Base-by-base conservation (phyloP, 306 rosid species). In the Vachellia pachyceras region DNA sequence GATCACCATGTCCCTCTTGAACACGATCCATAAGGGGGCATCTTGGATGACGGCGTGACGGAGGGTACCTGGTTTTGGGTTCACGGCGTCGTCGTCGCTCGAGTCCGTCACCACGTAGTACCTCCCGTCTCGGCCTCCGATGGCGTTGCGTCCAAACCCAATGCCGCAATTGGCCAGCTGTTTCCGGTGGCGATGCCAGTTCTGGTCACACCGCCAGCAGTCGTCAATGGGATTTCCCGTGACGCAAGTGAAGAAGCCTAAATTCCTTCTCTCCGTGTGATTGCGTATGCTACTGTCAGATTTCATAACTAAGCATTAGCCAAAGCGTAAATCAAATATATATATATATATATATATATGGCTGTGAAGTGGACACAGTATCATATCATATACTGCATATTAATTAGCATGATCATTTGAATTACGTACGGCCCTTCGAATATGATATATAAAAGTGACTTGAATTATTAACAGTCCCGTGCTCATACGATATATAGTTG, bases 1-100 rank as follows among this genome's bases (percentile, higher is more conserved):
- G 84, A 95, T 95, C 64, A 95, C 94, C 99, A 95, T 95, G 87
- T 95, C 99, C 10, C 97, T 65, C 83, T 95, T 95, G 90, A 95
- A 95, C 85, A 95, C 97, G 50, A 95, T 95, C 99, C 99, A 95
- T 33, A 95, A 65, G 3, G 99, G 99, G 10, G 65, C 73, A 20
- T 93, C 97, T 46, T 95, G 99, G 75, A 95, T 93, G 9, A 92
- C 99, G 0, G 97, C 99, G 65, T 95, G 90, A 20, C 99, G 98
- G 80, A 95, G 98, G 8, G 99, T 95, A 0, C 99, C 99, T 0
- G 93, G 90, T 69, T 44, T 84, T 2, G 99, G 99, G 83, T 83
- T 92, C 12, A 95, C 91, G 0, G 98, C 76, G 57, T 93, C 94
- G 2, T 95, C 89, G 22, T 95, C 97, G 3, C 82, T 6, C 0